Evolutionary conservation across 2,329 filamentous ascomycete genomes (phyloP), one percentile per base, ranked within the genome.

Genomic region (Botrytis squamosa): DNA sequence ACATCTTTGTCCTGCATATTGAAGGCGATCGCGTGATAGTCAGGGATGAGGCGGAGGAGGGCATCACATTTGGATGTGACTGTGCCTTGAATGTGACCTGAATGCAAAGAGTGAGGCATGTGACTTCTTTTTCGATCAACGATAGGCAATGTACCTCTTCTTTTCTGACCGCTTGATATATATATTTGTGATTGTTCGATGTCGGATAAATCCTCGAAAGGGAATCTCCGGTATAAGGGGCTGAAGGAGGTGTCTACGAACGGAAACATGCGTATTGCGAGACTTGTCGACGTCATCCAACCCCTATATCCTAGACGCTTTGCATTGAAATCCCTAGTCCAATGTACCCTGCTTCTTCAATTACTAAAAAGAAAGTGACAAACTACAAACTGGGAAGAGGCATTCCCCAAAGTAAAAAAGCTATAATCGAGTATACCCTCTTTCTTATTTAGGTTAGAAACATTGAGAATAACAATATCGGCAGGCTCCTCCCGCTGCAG

Each of bases 401-500:
- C 20, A 14, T 62, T 36, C 46, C 38, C 36, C 64, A 33, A 33
- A 29, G 25, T 8, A 57, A 52, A 68, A 29, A 42, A 18, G 49
- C 22, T 14, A 40, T 57, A 14, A 29, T 57, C 36, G 3, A 25
- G 36, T 42, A 49, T 33, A 36, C n/a, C 49, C 5, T 29, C 25
- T 42, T 57, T 36, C 36, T 25, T 68, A 10, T 52, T 55, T 36
- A 33, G 36, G 33, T 40, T 67, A 57, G 25, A 20, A 55, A 68
- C 29, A 29, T 40, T 29, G 20, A 20, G 38, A 52, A 29, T 33
- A 46, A 57, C 5, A n/a, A 46, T 14, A 52, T 60, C 49, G 63
- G 62, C 49, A 67, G 52, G 40, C n/a, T n/a, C 44, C 70, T 72
- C 70, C 70, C 52, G 70, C 63, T 72, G 70, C 49, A 72, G 18